Conservation (phyloP, 768 basidiomycete species). For the Podaxis sp. region DNA sequence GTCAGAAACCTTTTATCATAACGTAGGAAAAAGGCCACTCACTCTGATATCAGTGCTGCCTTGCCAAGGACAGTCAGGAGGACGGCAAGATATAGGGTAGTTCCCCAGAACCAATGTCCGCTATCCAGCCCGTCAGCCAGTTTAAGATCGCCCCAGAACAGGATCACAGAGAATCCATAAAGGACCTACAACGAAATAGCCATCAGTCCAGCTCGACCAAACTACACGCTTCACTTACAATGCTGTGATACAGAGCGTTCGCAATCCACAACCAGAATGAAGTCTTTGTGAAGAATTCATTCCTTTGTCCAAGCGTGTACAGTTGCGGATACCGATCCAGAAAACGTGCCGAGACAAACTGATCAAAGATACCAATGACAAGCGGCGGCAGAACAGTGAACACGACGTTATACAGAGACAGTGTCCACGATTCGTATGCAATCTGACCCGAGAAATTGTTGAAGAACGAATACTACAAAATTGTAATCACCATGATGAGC, state of each 20-base stretch:
- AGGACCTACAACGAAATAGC: constrained; percentile 56
- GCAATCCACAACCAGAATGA: constrained; percentile 91
- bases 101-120: constrained; percentile 99
- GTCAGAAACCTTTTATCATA: not conserved
- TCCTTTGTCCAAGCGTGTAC: constrained; percentile 92
- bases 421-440: constrained; percentile 97
- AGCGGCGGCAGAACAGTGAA: constrained; percentile 96
- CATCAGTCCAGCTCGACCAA: not conserved
- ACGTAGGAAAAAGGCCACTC: constrained; percentile 32
- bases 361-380: constrained; percentile 97
- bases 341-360: constrained; percentile 96
- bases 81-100: constrained; percentile 90
- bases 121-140: constrained; percentile 77
- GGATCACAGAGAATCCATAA: constrained; percentile 82
- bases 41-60: constrained; percentile 97
- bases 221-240: constrained; percentile 52
- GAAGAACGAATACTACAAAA: constrained; percentile 90
- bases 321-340: constrained; percentile 96
- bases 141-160: constrained; percentile 94
- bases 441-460: constrained; percentile 99
- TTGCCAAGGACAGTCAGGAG: constrained; percentile 95
- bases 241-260: constrained; percentile 88
- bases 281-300: constrained; percentile 88
- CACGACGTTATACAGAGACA: constrained; percentile 94
- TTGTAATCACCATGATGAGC: constrained; percentile 7